Evolutionary conservation across 805 yeast species (phyloP), one percentile per base, ranked within the genome.

Genomic region (Kluyveromyces siamensis): DNA sequence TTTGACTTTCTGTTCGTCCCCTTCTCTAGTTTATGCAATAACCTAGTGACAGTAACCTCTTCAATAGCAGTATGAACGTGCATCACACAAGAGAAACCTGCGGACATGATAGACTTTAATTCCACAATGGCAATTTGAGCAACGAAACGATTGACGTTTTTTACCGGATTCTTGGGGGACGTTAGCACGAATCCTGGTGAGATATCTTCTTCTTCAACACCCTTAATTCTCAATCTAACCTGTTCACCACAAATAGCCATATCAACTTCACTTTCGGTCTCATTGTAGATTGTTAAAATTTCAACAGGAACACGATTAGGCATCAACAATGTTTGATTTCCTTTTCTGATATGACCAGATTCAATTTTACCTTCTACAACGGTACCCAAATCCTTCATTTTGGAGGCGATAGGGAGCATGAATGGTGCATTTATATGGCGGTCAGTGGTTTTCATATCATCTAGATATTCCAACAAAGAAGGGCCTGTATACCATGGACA

Each of bases 51-150:
- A 25, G 77, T 76, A 47, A 93, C 96, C 71, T 93, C 99, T 72
- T 93, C 98, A 58, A 91, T 89, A 48, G 98, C 98, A 45, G 98
- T 88, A 74, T 93, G 99, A 59, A 93, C 84, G 65, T 93, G 99
- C 96, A 93, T 91, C 48, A 93, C 97, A 78, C 98, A 93, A 13
- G 96, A 82, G 75, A 82, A 93, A 49, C 99, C 99, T 46, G 95
- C 82, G 5, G 99, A 87, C 63, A 93, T 75, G 63, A 93, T 93
- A 17, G 96, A 85, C 72, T 87, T 89, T 69, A 93, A 80, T 72
- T 93, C 99, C 50, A 93, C 96, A 70, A 93, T 87, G 48, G 97
- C 98, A 55, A 93, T 80, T 70, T 91, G 96, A 6, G 98, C 98
- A 72, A 88, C 96, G 65, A 93, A 93, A 58, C 76, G 79, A 21